Evolutionary conservation across 768 basidiomycete genomes (phyloP), one percentile per base, ranked within the genome.

Genomic region (Coprinopsis sp.): DNA sequence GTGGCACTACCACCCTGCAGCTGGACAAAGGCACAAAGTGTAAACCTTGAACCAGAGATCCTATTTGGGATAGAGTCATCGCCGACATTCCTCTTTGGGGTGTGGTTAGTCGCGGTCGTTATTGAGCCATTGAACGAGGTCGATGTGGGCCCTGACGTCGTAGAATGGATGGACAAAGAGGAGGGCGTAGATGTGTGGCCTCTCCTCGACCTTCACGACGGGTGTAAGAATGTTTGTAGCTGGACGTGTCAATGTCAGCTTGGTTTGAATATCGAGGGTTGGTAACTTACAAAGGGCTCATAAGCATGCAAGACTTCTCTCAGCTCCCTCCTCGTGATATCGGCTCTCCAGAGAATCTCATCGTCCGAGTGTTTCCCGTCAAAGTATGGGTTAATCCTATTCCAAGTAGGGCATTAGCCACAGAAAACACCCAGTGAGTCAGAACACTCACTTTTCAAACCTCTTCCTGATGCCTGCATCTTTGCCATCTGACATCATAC

Each of bases 351-450:
- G n/a, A 94, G 72, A 48, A 97, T 94, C 64, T 97, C 94, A 54
- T 96, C 92, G 50, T 93, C 88, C 0, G 90, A 90, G 42, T 76
- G 83, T 63, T 84, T 88, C 11, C 95, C 95, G 55, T 98, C 91
- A 56, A 97, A 92, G 60, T 91, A 96, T 56, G 90, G 88, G 50
- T 90, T 87, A 42, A 95, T 88, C 50, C 92, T 94, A 60, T 2
- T 42, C 8, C 25, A 24, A n/a, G 1, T 2, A 37, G 28, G 16
- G 29, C 39, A 45, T 44, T 19, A 13, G 47, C 28, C 3, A 18
- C 5, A 36, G 30, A 25, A 14, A 28, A 25, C 28, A 28, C 14
- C 28, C 34, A 38, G 12, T 7, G 13, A 37, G 8, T 2, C n/a
- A 16, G 14, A 44, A 2, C 18, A 63, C 86, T 56, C 47, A 94